These are phyloP conservation scores for Ceratorhiza oryzae-sativae DNA, from an alignment of 1,284 basidiomycete genomes.

Conservation along the genomic window DNA sequence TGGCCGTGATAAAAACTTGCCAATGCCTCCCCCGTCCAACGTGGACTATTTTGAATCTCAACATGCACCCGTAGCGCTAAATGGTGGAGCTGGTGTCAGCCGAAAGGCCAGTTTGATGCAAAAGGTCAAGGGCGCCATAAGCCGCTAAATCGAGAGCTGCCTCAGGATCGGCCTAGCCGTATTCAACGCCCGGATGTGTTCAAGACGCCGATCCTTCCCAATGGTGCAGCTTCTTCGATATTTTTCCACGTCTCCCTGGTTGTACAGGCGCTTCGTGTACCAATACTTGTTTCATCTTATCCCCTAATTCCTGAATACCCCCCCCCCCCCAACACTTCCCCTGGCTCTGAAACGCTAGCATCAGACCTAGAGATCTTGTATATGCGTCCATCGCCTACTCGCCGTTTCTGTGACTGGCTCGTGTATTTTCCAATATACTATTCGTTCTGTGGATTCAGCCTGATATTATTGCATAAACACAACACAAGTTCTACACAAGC, in stretches of 20 bases:
- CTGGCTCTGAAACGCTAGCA: conserved; percentile 11
- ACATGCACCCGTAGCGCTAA: conserved; percentile 1
- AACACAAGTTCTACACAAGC: conserved; percentile 1
- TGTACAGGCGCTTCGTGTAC: conserved; percentile 17
- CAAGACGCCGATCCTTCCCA: conserved; percentile 6
- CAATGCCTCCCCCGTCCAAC: conserved; percentile 33
- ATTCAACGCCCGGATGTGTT: background rate
- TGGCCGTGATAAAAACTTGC: conserved; percentile 35
- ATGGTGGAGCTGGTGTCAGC: background rate
- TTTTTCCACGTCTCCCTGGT: conserved; percentile 7
- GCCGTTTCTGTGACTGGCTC: background rate
- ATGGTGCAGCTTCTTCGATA: conserved; percentile 24
- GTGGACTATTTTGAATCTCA: conserved; percentile 36
- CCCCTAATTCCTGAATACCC: conserved; percentile 27
- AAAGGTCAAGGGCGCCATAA: conserved; percentile 41
- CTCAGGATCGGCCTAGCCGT: background rate
- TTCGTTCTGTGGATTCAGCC: no score
- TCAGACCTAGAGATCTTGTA: conserved; percentile 35
- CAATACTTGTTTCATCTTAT: conserved; percentile 1
- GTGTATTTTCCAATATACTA: conserved; percentile 32
- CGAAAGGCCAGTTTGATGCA: conserved; percentile 39
- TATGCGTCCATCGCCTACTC: conserved; percentile 15
- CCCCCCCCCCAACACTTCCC: background rate
- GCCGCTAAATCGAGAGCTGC: conserved; percentile 18
- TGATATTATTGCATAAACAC: background rate